Base-by-base conservation (phyloP, 331 rosid genomes). In the Dryas integrifolia region DNA sequence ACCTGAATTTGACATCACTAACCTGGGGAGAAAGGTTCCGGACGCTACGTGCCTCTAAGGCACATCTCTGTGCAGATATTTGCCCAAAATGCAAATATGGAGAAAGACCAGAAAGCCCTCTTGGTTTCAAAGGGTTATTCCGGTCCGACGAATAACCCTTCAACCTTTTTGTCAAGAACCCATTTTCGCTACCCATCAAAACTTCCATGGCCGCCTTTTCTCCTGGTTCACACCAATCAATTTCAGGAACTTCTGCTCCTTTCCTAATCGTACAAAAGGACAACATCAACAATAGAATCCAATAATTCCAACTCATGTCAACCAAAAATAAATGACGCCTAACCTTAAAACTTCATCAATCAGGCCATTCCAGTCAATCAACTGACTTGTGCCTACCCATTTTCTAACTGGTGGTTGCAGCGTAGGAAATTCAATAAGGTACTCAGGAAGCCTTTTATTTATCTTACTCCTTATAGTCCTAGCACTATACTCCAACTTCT, bases 71-170 rank as follows among this genome's bases (percentile, higher is more conserved):
- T 1, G 96, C 88, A 46, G 97, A 94, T 82, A 91, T 83, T 72
- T 88, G 95, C 58, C 97, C 98, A 85, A 94, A 94, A 83, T 94
- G 98, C 85, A 94, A 76, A 81, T 94, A 91, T 38, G 98, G 97
- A 55, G 98, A 94, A 58, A 94, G 85, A 46, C 98, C 95, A 58
- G 98, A 94, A 73, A 91, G 85, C 1, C 83, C 92, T 64, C 72
- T 79, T 41, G 96, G 89, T 72, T 91, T 88, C 77, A 86, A 75
- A 0, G 98, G 97, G 70, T 94, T 87, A 60, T 86, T 91, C 63
- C 97, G 83, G 65, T 91, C 97, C 0, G 49, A 38, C 0, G 91
- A 77, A 79, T 94, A 91, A 70, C 57, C 82, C 81, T 79, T 89
- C 86, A 89, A 73, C 86, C 97, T 84, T 74, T 91, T 94, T 3